A percentile compares a stretch with the other conserved stretches of the same genome.
phyloP scores from a whole-genome alignment of 768 basidiomycete genomes.

The Suillus spraguei region DNA sequence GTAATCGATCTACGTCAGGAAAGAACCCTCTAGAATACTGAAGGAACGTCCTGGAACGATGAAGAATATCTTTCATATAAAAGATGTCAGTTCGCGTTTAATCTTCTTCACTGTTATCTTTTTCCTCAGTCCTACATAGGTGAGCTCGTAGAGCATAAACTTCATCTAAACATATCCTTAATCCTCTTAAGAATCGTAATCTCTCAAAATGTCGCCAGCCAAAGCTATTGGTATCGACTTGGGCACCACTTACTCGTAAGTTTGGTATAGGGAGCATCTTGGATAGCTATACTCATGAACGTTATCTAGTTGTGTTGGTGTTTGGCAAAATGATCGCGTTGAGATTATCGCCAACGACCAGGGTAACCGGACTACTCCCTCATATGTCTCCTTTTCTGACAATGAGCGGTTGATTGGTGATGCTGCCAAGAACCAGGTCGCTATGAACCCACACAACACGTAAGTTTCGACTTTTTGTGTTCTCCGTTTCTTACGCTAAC shows the following conservation, averaged over 20 bases:
- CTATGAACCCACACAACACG: slow-evolving; percentile 98
- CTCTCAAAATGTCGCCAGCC: slow-evolving; percentile 24
- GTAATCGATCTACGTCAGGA: slow-evolving; percentile 35
- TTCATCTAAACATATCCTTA: background rate
- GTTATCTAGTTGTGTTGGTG: slow-evolving; percentile 86
- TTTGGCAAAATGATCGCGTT: slow-evolving; percentile 99
- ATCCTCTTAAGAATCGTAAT: background rate
- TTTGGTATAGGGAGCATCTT: slow-evolving; percentile 16
- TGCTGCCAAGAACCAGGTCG: slow-evolving; percentile 98
- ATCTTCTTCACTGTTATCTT: slow-evolving; percentile 19
- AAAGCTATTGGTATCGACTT: slow-evolving; percentile 93
- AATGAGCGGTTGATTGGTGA: slow-evolving; percentile 98
- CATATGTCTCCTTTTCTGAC: slow-evolving; percentile 94
- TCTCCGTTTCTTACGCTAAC: slow-evolving; percentile 12
- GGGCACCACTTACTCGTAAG: slow-evolving; percentile 91
- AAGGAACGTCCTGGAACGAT: slow-evolving; percentile 37
- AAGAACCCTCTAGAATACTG: slow-evolving; percentile 35
- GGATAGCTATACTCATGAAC: slow-evolving; percentile 10
- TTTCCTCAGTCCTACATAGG: slow-evolving; percentile 16
- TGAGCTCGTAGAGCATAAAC: slow-evolving; percentile 19
- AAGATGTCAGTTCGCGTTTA: slow-evolving; percentile 18
- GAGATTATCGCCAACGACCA: slow-evolving; percentile 98
- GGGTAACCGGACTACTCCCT: slow-evolving; percentile 94
- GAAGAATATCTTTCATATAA: slow-evolving; percentile 33
- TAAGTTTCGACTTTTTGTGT: slow-evolving; percentile 28